Conservation (phyloP, 2,329 filamentous ascomycete genomes). For the Colletotrichum siamense region DNA sequence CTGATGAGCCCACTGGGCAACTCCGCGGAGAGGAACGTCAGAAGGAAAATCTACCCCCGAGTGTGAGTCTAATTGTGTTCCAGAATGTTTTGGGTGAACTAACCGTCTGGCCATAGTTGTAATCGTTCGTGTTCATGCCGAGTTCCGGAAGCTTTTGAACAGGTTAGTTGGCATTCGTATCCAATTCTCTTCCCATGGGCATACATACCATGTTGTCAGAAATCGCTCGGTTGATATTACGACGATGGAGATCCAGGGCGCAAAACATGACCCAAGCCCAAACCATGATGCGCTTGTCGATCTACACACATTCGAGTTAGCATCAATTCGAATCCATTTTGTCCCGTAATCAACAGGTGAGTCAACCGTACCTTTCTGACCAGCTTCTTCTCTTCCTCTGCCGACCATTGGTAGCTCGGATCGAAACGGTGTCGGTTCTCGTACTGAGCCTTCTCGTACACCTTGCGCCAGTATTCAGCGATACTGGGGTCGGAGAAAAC, state of each 20-base stretch:
- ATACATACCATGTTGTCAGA: conserved; percentile 40
- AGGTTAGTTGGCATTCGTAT: not conserved
- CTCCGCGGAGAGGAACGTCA: conserved; percentile 52
- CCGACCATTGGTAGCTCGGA: conserved; percentile 47
- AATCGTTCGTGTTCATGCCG: conserved; percentile 50
- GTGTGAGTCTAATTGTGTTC: conserved; percentile 5
- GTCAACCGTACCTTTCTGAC: conserved; percentile 43
- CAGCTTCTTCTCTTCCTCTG: conserved; percentile 51
- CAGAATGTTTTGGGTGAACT: not conserved
- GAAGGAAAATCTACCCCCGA: conserved; percentile 41
- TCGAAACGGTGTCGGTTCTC: conserved; percentile 69
- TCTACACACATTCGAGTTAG: conserved; percentile 30
- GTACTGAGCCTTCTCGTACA: conserved; percentile 62
- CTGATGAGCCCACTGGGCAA: conserved; percentile 54
- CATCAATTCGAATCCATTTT: not conserved
- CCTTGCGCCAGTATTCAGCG: conserved; percentile 56
- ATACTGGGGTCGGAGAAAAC: conserved; percentile 55
- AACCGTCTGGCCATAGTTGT: conserved; percentile 47
- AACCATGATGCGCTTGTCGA: conserved; percentile 49
- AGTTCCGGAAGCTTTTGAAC: conserved; percentile 36
- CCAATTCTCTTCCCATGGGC: not conserved
- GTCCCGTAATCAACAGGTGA: not conserved
- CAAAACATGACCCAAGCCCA: conserved; percentile 55
- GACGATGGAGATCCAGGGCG: conserved; percentile 49
- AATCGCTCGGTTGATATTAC: conserved; percentile 51